Conservation (phyloP, 1,139 yeast species). For the Suhomyces atakaporum region DNA sequence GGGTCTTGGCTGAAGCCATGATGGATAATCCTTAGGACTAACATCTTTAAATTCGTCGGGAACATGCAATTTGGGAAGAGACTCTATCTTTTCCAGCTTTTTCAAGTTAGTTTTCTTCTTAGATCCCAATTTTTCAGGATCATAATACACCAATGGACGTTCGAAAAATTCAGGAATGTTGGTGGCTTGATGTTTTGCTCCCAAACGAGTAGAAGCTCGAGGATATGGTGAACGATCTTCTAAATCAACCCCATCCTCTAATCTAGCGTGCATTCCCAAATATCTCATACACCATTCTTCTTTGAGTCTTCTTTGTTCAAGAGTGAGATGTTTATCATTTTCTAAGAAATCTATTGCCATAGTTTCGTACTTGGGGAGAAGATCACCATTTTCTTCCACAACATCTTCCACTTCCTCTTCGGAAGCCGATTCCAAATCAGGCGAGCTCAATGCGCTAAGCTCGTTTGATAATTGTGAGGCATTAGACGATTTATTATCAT, state of each 20-base stretch:
- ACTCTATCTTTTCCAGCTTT: slow-evolving; percentile 16
- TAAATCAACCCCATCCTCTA: slow-evolving; percentile 77
- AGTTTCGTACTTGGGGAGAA: slow-evolving; percentile 60
- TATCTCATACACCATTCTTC: slow-evolving; percentile 86
- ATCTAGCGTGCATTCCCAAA: slow-evolving; percentile 71
- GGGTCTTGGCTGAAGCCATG: slow-evolving; percentile 80
- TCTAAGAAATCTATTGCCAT: slow-evolving; percentile 56
- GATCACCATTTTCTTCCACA: slow-evolving; percentile 11
- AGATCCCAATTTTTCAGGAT: slow-evolving; percentile 28
- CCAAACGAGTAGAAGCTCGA: slow-evolving; percentile 76
- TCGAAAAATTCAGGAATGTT: slow-evolving; percentile 68
- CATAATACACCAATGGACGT: slow-evolving; percentile 71
- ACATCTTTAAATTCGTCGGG: slow-evolving; percentile 50
- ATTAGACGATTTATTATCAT: slow-evolving; percentile 46
- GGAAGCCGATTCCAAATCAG: slow-evolving; percentile 5
- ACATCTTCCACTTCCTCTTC: slow-evolving; percentile 10
- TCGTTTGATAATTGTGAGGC: slow-evolving; percentile 34
- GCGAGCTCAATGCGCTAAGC: slow-evolving; percentile 24
- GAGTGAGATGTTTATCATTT: slow-evolving; percentile 42
- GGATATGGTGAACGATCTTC: slow-evolving; percentile 81
- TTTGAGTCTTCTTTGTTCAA: slow-evolving; percentile 48
- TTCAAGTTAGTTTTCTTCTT: slow-evolving; percentile 19
- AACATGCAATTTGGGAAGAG: slow-evolving; percentile 35
- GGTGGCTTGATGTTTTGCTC: slow-evolving; percentile 72
- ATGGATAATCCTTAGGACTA: slow-evolving; percentile 55